Conservation (phyloP, 306 rosid species). For the Begonia loranthoides region DNA sequence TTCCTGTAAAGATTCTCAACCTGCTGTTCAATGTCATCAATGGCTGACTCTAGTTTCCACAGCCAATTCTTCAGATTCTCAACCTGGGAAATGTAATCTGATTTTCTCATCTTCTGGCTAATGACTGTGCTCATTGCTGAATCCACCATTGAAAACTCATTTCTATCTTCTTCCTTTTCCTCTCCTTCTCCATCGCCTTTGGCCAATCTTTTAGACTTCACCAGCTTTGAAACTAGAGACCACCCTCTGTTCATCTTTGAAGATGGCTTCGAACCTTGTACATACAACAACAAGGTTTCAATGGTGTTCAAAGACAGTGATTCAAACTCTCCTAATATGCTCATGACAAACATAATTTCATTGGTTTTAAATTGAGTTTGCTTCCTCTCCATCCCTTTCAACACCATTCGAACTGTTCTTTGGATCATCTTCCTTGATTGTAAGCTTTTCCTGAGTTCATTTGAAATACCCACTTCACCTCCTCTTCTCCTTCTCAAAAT, state of each 20-base stretch:
- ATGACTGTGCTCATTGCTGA: conserved; percentile 1
- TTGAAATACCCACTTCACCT: conserved; percentile 7
- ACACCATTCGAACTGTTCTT: conserved; percentile 12
- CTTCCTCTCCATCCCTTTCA: conserved; percentile 5
- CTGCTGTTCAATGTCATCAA: conserved; percentile 11
- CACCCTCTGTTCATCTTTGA: conserved; percentile 7
- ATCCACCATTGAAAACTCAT: conserved; percentile 11
- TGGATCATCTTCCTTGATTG: conserved; percentile 12
- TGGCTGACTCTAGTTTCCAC: conserved; percentile 8
- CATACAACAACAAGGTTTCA: conserved; percentile 8
- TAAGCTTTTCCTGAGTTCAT: conserved; percentile 6
- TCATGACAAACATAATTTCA: conserved; percentile 1
- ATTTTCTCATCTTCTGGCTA: conserved; percentile 1
- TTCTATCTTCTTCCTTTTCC: not conserved
- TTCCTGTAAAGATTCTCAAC: conserved; percentile 12
- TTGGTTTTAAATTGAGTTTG: conserved; percentile 1
- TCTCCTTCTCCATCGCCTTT: conserved; percentile 3
- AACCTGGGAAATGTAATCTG: not conserved
- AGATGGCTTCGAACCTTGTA: conserved; percentile 8
- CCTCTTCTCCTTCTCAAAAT: conserved; percentile 9
- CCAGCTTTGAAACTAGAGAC: conserved; percentile 17
- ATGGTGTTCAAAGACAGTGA: conserved; percentile 6
- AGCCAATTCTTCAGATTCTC: conserved; percentile 8
- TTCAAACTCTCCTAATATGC: conserved; percentile 9
- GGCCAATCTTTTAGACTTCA: conserved; percentile 16